Evolutionary conservation across 192 early-diverging fungal genomes (phyloP).

Genomic region (Coemansia pectinata): DNA sequence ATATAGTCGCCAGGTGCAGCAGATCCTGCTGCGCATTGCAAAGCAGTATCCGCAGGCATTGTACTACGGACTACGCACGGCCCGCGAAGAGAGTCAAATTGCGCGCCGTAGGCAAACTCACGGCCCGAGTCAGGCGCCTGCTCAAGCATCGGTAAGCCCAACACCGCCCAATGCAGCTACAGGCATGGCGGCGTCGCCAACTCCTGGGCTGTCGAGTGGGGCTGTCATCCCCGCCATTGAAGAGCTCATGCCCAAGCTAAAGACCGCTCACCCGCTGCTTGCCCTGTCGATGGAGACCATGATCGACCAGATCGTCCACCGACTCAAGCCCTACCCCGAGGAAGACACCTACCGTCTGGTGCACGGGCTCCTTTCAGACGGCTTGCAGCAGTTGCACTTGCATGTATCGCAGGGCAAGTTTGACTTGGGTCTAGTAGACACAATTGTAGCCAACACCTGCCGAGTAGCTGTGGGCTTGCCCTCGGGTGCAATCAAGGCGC

Average conservation of each 20-base stretch:
- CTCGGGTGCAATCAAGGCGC: conserved; percentile 62
- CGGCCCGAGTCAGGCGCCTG: not conserved
- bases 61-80: conserved; percentile 91
- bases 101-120: conserved; percentile 56
- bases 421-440: conserved; percentile 26
- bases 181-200: not conserved
- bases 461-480: conserved; percentile 88
- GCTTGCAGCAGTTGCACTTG: conserved; percentile 65
- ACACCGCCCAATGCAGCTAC: not conserved
- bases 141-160: not conserved
- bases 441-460: conserved; percentile 66
- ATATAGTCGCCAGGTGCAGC: conserved; percentile 66
- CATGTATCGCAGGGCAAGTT: conserved; percentile 33
- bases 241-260: conserved; percentile 92
- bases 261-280: conserved; percentile 91
- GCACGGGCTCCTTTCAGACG: conserved; percentile 88
- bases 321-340: conserved; percentile 91
- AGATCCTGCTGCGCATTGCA: conserved; percentile 90
- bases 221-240: conserved; percentile 64
- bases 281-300: conserved; percentile 97
- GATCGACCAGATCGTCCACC: conserved; percentile 95
- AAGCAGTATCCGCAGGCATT: conserved; percentile 86
- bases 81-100: conserved; percentile 81
- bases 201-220: conserved; percentile 6
- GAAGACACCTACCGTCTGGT: conserved; percentile 98